These are phyloP conservation scores for Tulasnella sp. DNA, from an alignment of 768 basidiomycete genomes.

Conservation along the genomic window DNA sequence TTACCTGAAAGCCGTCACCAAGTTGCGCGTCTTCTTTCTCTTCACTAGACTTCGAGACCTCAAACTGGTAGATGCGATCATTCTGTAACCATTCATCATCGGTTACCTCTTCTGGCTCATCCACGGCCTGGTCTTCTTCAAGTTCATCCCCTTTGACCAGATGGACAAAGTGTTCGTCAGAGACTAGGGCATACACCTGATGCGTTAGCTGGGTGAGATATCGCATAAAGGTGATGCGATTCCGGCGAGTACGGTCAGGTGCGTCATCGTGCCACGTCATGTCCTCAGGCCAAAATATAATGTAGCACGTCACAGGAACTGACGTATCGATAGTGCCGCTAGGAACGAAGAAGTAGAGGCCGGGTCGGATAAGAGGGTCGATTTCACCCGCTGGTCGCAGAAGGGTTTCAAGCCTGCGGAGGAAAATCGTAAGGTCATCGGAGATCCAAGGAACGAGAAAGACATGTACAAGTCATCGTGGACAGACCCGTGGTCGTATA, in stretches of 20 bases:
- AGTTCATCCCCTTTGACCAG: constrained; percentile 31
- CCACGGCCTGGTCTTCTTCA: not conserved
- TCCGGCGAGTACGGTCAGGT: constrained; percentile 29
- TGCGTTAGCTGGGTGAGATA: constrained; percentile 49
- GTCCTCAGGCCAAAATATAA: constrained; percentile 48
- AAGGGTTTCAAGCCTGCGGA: not conserved
- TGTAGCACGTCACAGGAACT: constrained; percentile 28
- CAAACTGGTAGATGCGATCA: constrained; percentile 9
- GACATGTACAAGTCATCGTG: constrained; percentile 31
- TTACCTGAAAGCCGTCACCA: not conserved
- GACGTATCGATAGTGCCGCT: not conserved
- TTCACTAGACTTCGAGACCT: not conserved
- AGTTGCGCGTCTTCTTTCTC: not conserved
- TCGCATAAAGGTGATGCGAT: constrained; percentile 50
- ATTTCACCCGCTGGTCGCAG: not conserved
- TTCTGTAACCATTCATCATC: not conserved
- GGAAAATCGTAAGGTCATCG: not conserved
- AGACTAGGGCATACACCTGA: constrained; percentile 40
- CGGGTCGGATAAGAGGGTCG: not conserved
- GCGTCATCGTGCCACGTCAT: constrained; percentile 39
- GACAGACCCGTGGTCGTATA: constrained; percentile 29
- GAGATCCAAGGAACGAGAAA: not conserved
- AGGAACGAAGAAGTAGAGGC: not conserved
- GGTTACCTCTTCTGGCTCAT: not conserved
- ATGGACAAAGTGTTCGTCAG: constrained; percentile 34